Conservation (phyloP, 2,329 filamentous ascomycete genomes). For the Aaosphaeria arxii region DNA sequence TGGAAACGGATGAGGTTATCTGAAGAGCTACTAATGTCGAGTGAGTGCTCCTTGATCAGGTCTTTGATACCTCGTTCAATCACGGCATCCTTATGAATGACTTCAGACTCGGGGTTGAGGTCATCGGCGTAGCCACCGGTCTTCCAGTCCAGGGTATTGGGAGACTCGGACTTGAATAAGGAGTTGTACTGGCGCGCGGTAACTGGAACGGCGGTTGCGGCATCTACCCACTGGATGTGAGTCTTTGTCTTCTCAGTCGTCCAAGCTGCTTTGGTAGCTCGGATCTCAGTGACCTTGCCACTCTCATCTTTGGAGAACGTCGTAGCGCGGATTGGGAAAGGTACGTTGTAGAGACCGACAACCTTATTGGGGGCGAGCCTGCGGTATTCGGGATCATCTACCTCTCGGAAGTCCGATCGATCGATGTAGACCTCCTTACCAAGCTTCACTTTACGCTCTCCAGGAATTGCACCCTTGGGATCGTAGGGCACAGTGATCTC, state of each 20-base stretch:
- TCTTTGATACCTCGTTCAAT: conserved; percentile 83
- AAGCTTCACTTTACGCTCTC: conserved; percentile 58
- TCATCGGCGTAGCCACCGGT: conserved; percentile 80
- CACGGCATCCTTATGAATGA: conserved; percentile 73
- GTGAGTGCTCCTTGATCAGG: conserved; percentile 59
- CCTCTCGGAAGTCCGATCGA: conserved; percentile 71
- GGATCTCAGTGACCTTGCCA: conserved; percentile 64
- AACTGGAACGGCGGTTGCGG: conserved; percentile 60
- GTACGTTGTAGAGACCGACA: conserved; percentile 70
- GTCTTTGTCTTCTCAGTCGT: conserved; percentile 69
- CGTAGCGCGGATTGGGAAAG: conserved; percentile 66
- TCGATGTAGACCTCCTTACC: conserved; percentile 85
- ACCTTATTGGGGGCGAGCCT: conserved; percentile 71
- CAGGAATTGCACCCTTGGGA: conserved; percentile 65
- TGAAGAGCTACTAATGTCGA: conserved; percentile 29
- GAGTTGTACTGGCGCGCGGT: conserved; percentile 72
- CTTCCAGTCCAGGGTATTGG: conserved; percentile 63
- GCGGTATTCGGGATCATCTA: conserved; percentile 72
- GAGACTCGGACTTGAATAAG: conserved; percentile 84
- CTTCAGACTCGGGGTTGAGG: conserved; percentile 79
- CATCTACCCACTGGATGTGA: conserved; percentile 84
- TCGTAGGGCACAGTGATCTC: conserved; percentile 74
- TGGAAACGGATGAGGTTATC: conserved; percentile 74
- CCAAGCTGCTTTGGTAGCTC: conserved; percentile 57
- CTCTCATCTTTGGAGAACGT: conserved; percentile 66